Percentiles rank a stretch among this genome's conserved stretches.
Conservation (phyloP, 768 basidiomycete species). For the Leccinellum rugosiceps region DNA sequence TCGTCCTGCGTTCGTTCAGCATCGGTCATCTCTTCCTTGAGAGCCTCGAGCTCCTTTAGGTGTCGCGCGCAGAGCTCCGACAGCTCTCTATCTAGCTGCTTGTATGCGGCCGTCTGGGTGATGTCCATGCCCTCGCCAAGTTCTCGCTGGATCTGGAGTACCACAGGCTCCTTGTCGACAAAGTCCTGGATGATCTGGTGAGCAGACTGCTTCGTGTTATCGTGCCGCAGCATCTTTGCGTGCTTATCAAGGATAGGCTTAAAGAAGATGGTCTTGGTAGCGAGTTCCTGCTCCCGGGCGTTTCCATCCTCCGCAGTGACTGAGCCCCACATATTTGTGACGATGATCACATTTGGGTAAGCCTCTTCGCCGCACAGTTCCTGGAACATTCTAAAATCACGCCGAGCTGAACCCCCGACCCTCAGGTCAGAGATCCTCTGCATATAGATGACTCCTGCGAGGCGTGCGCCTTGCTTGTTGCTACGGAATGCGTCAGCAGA, state of each 20-base stretch:
- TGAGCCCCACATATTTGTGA: slow-evolving; percentile 53
- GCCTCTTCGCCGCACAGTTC: slow-evolving; percentile 52
- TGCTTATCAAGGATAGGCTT: slow-evolving; percentile 46
- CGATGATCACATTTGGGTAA: slow-evolving; percentile 47
- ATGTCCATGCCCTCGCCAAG: slow-evolving; percentile 46
- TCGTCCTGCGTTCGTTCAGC: slow-evolving; percentile 44
- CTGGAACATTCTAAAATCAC: slow-evolving; percentile 50
- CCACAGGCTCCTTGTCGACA: slow-evolving; percentile 37
- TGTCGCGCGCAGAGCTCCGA: slow-evolving; percentile 44
- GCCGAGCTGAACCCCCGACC: slow-evolving; percentile 45
- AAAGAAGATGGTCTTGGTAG: slow-evolving; percentile 42
- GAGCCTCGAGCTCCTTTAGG: slow-evolving; percentile 42
- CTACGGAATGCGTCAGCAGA: slow-evolving; percentile 21
- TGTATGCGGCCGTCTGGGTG: slow-evolving; percentile 52
- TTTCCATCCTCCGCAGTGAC: slow-evolving; percentile 35
- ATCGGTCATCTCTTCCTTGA: slow-evolving; percentile 47
- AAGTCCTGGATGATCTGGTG: slow-evolving; percentile 43
- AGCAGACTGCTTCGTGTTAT: slow-evolving; percentile 41
- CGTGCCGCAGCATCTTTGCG: slow-evolving; percentile 43
- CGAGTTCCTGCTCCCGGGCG: slow-evolving; percentile 46
- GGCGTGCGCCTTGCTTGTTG: slow-evolving; percentile 34
- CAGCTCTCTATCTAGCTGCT: slow-evolving; percentile 49
- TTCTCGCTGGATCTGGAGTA: slow-evolving; percentile 54
- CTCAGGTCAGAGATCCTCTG: slow-evolving; percentile 51
- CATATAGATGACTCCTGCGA: slow-evolving; percentile 51